Percentiles rank a stretch among this genome's conserved stretches.
Evolutionary conservation across 2,329 filamentous ascomycete genomes (phyloP).

Genomic region (Arthroderma uncinatum): DNA sequence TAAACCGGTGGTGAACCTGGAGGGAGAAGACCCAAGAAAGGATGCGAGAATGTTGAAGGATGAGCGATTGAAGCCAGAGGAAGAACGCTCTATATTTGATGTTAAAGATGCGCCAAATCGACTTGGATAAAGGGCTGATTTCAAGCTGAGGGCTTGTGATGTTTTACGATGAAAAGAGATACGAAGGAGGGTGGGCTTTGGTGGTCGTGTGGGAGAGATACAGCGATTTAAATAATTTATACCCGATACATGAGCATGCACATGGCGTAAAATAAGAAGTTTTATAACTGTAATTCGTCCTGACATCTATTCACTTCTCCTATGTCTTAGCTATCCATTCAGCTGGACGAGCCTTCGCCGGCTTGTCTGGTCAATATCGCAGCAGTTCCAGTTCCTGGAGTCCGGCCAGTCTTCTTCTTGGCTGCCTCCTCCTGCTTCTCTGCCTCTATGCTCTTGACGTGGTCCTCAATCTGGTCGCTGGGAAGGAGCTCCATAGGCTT

Average conservation of each 20-base stretch:
- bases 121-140: constrained; percentile 47
- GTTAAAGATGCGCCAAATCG: constrained; percentile 63
- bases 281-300: not conserved
- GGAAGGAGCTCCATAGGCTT: constrained; percentile 87
- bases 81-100: constrained; percentile 60
- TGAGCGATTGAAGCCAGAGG: constrained; percentile 56
- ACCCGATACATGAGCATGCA: not conserved
- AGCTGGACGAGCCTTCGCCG: constrained; percentile 22
- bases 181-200: not conserved
- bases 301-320: not conserved
- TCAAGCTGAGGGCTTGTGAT: not conserved
- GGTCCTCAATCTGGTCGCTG: constrained; percentile 89
- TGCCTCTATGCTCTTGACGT: constrained; percentile 97
- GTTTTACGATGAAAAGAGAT: not conserved
- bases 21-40: constrained; percentile 79
- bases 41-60: constrained; percentile 65
- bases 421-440: constrained; percentile 99
- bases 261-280: not conserved
- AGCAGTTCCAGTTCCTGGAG: constrained; percentile 38
- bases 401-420: constrained; percentile 62
- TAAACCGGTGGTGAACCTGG: constrained; percentile 70
- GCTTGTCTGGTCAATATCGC: constrained; percentile 59
- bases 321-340: constrained; percentile 18
- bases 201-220: not conserved
- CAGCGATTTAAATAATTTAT: not conserved